Base-by-base conservation (phyloP, 495 filamentous ascomycete genomes). In the Hyaloscypha finlandica region DNA sequence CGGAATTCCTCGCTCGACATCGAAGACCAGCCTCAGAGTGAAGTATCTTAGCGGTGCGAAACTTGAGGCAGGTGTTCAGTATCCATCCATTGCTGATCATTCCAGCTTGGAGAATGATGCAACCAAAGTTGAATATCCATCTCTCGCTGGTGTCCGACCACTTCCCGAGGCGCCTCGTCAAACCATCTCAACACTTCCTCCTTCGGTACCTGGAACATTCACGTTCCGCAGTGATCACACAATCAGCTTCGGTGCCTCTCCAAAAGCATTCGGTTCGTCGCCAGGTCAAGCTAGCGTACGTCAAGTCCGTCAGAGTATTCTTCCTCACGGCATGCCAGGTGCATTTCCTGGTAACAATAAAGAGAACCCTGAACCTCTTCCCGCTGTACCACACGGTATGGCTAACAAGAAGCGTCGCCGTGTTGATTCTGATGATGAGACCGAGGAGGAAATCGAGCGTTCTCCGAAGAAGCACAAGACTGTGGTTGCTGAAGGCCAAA, bases 341-440 rank as follows among this genome's bases (percentile, higher is more conserved):
- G 80, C 77, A 69, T 86, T 84, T 68, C 82, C 82, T 14, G 69
- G 65, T 63, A 60, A 76, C 0, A 81, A 84, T 73, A 85, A 85
- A 73, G 82, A 85, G 69, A 73, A 73, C 31, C 32, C 51, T 3
- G 57, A 55, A 11, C 83, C 82, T 52, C 70, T 77, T 55, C 78
- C 75, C 25, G 80, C 81, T 6, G 67, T 75, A 20, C 82, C 88
- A 6, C 89, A 92, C 71, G 90, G 90, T 37, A 86, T 93, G 72
- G 73, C 77, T 4, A 92, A 90, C 78, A 92, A 93, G 81, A 92
- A 92, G 79, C 83, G 89, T 55, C 83, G 83, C 63, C 83, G 87
- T 19, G 81, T 79, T 32, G 79, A 72, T 58, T 78, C 75, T 32
- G 82, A 84, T 68, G 84, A 84, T 66, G 79, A 83, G 35, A 79